These are phyloP conservation scores for Xylariaceae sp. DNA, from an alignment of 2,329 filamentous ascomycete species.

Conservation along the genomic window DNA sequence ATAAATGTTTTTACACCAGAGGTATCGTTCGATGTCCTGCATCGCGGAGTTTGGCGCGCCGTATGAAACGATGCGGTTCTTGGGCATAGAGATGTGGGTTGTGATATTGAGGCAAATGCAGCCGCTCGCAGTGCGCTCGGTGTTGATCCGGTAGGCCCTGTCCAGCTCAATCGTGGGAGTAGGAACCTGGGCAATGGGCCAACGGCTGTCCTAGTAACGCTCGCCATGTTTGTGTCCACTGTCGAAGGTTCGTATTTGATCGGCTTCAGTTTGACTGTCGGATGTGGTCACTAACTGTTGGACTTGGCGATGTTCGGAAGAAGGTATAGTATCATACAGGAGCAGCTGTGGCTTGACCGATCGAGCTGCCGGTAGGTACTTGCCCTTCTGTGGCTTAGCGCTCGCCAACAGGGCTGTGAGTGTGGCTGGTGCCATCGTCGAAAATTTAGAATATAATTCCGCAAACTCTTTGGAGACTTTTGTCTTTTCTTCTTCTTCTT, in stretches of 20 bases:
- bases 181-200: slow-evolving; percentile 60
- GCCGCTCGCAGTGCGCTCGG: slow-evolving; percentile 39
- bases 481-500: slow-evolving; percentile 43
- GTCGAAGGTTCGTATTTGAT: background rate
- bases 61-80: slow-evolving; percentile 38
- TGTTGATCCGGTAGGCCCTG: slow-evolving; percentile 41
- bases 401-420: background rate
- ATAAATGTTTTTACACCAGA: slow-evolving; percentile 28
- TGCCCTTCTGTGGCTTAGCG: slow-evolving; percentile 7
- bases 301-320: slow-evolving; percentile 9
- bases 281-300: background rate
- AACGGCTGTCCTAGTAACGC: slow-evolving; percentile 37
- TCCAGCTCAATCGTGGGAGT: slow-evolving; percentile 63
- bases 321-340: background rate
- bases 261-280: background rate
- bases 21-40: slow-evolving; percentile 1
- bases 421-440: slow-evolving; percentile 27
- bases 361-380: too few species aligned
- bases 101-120: slow-evolving; percentile 34
- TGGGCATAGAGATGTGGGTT: slow-evolving; percentile 27
- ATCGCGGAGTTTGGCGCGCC: slow-evolving; percentile 25
- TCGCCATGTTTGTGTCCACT: slow-evolving; percentile 36
- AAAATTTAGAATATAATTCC: background rate
- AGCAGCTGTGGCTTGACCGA: background rate
- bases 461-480: background rate